phyloP scores from a whole-genome alignment of 352 stramenopile genomes.

The Lagenidium sp. region DNA sequence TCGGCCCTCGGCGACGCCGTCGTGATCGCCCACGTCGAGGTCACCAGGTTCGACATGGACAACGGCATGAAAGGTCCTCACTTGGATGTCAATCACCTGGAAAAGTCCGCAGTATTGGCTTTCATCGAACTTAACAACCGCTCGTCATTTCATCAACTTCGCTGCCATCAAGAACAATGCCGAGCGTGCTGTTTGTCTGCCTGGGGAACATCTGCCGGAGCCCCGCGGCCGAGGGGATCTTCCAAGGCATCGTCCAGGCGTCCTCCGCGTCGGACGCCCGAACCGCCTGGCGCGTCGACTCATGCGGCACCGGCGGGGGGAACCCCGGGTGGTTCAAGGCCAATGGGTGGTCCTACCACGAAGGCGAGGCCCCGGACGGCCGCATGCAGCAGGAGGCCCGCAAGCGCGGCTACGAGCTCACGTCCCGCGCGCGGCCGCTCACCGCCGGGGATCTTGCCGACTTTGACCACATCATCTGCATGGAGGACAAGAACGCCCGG shows the following conservation, averaged over 20 bases:
- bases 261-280: slow-evolving; percentile 13
- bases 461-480: slow-evolving; percentile 88
- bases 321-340: slow-evolving; percentile 71
- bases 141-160: too few species aligned
- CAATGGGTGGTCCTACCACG: slow-evolving; percentile 80
- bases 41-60: too few species aligned
- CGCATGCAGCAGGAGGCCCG: slow-evolving; percentile 81
- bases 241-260: slow-evolving; percentile 66
- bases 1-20: background rate
- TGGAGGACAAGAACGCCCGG: slow-evolving; percentile 81
- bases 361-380: slow-evolving; percentile 69
- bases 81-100: too few species aligned
- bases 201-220: slow-evolving; percentile 88
- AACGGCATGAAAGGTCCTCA: too few species aligned
- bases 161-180: too few species aligned
- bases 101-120: too few species aligned
- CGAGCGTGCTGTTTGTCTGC: slow-evolving; percentile 84
- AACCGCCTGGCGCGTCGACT: slow-evolving; percentile 59
- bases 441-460: slow-evolving; percentile 57
- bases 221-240: slow-evolving; percentile 70
- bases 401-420: slow-evolving; percentile 79
- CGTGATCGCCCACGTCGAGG: too few species aligned
- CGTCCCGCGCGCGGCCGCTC: slow-evolving; percentile 66
- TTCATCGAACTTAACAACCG: too few species aligned
- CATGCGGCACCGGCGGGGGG: slow-evolving; percentile 80